These are phyloP conservation scores for Talaromyces sp. DNA, from an alignment of 2,329 filamentous ascomycete genomes.

Conservation along the genomic window DNA sequence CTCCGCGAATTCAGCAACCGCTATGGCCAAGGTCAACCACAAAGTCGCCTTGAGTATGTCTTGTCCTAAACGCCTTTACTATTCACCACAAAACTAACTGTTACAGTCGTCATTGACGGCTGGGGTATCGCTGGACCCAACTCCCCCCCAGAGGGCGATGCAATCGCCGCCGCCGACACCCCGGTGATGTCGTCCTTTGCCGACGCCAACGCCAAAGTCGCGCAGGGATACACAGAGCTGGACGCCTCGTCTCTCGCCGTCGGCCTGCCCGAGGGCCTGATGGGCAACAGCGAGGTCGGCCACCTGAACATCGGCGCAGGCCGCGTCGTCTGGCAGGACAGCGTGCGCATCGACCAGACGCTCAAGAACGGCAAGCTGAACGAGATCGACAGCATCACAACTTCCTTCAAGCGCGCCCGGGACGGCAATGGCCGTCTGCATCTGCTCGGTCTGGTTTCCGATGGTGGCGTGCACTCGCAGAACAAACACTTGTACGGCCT, in stretches of 20 bases:
- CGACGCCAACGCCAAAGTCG: conserved; percentile 60
- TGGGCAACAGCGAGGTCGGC: conserved; percentile 98
- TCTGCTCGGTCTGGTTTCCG: conserved; percentile 84
- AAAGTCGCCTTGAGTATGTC: conserved; percentile 62
- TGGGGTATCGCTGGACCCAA: conserved; percentile 83
- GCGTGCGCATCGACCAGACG: conserved; percentile 90
- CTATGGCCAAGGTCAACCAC: conserved; percentile 63
- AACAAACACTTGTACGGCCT: conserved; percentile 88
- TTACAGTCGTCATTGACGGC: conserved; percentile 91
- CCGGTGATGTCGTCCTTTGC: conserved; percentile 89
- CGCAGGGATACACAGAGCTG: conserved; percentile 83
- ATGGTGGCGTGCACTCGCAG: conserved; percentile 95
- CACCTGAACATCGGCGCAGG: conserved; percentile 98
- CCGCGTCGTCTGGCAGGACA: conserved; percentile 96
- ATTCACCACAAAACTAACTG: conserved; percentile 15
- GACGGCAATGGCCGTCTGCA: conserved; percentile 88
- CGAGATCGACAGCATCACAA: conserved; percentile 70
- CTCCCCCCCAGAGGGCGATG: conserved; percentile 85
- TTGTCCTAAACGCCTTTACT: conserved; percentile 14
- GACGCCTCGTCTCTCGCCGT: conserved; percentile 95
- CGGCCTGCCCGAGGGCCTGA: conserved; percentile 89
- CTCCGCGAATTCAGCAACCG: conserved; percentile 22
- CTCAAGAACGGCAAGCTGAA: conserved; percentile 80
- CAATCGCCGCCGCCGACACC: conserved; percentile 88
- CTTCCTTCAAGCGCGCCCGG: conserved; percentile 72